A percentile compares a stretch with the other conserved stretches of the same genome.
These are phyloP conservation scores for Camellia lanceoleosa DNA, from an alignment of 148 eudicot species.

Conservation along the genomic window DNA sequence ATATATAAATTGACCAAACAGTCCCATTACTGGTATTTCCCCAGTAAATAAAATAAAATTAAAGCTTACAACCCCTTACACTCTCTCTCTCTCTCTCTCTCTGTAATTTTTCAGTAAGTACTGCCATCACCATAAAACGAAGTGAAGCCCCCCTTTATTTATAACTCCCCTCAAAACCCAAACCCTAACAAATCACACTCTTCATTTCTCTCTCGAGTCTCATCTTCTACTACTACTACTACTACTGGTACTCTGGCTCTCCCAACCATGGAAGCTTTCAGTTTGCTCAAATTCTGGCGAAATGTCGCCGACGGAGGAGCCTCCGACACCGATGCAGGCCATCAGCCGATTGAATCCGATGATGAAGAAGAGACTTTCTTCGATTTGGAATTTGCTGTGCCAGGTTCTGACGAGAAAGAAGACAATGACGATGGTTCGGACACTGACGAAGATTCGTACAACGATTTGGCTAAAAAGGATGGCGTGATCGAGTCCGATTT, in stretches of 20 bases:
- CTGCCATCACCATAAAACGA: conserved; percentile 6
- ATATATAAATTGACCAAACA: neutral
- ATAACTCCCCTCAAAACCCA: neutral
- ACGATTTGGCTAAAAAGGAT: neutral
- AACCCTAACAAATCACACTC: neutral
- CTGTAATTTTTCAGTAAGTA: neutral
- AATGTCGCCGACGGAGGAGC: conserved; percentile 17
- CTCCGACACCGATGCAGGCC: conserved; percentile 5
- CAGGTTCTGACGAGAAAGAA: conserved; percentile 18
- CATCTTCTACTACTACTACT: neutral
- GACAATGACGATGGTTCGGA: neutral
- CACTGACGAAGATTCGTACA: neutral
- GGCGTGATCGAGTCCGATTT: neutral
- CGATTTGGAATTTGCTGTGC: conserved; percentile 57
- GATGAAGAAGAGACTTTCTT: conserved; percentile 64
- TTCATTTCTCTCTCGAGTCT: neutral
- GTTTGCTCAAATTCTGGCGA: conserved; percentile 70
- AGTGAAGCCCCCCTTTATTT: neutral
- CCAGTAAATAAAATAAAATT: too few relatives aligned
- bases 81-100: neutral
- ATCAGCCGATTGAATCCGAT: conserved; percentile 18
- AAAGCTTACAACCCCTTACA: neutral
- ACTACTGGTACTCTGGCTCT: conserved; percentile 6
- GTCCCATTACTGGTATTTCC: neutral
- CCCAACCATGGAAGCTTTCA: conserved; percentile 43